Conservation (phyloP, 164 flowering plant species). For the Buxus sempervirens region DNA sequence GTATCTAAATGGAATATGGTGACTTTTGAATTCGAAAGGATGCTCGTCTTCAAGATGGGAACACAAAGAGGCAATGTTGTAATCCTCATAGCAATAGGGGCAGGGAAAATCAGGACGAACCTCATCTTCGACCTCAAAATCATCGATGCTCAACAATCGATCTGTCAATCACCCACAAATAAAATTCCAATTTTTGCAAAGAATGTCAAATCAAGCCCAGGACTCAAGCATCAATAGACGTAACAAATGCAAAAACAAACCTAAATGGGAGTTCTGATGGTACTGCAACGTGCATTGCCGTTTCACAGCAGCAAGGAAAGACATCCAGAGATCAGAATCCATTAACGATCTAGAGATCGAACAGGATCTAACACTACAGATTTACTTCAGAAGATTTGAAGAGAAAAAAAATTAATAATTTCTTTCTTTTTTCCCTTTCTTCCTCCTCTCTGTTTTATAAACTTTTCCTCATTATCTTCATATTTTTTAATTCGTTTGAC, state of each 20-base stretch:
- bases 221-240: not conserved
- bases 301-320: not conserved
- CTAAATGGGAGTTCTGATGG: conserved; percentile 47
- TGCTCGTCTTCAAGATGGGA: conserved; percentile 88
- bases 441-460: too few species aligned
- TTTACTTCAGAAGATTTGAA: too few species aligned
- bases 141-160: conserved; percentile 71
- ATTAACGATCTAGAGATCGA: not conserved
- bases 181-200: not conserved
- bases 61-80: conserved; percentile 70
- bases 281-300: conserved; percentile 5
- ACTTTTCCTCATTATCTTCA: too few species aligned
- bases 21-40: conserved; percentile 59
- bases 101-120: conserved; percentile 78
- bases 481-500: too few species aligned
- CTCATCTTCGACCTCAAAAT: conserved; percentile 80
- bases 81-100: conserved; percentile 86
- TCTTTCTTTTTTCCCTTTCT: too few species aligned
- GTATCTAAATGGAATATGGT: conserved; percentile 29
- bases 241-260: conserved; percentile 20
- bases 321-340: conserved; percentile 4
- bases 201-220: not conserved
- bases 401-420: too few species aligned
- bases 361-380: not conserved
- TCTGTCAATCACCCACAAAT: conserved; percentile 29